These are phyloP conservation scores for Solanum virginianum DNA, from an alignment of 257 asterid species.

Conservation along the genomic window DNA sequence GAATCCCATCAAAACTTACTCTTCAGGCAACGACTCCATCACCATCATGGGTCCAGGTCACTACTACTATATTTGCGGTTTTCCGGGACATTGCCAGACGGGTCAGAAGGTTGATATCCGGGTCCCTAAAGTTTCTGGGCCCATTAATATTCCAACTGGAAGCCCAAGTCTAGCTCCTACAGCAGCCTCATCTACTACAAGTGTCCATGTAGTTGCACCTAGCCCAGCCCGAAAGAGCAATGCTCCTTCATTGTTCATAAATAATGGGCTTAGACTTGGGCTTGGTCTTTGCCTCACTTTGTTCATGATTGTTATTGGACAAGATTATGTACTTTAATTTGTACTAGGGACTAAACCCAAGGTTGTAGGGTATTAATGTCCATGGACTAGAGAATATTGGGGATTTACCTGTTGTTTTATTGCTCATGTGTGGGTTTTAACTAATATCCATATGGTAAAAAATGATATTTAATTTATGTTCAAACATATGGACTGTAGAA, in stretches of 20 bases:
- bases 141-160: neutral
- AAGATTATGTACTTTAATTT: neutral
- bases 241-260: neutral
- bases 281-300: neutral
- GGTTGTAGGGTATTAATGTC: neutral
- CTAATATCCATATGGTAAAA: neutral
- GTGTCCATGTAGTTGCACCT: constrained; percentile 13
- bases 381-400: neutral
- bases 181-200: constrained; percentile 2
- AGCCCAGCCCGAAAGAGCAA: constrained; percentile 23
- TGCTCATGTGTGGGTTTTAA: neutral
- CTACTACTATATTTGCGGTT: constrained; percentile 48
- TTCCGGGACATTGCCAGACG: constrained; percentile 51
- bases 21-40: constrained; percentile 43
- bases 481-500: too few relatives aligned
- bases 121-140: constrained; percentile 13
- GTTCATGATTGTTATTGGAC: neutral
- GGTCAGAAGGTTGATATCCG: constrained; percentile 55
- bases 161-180: neutral
- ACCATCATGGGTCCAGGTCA: constrained; percentile 31
- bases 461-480: neutral
- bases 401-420: neutral
- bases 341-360: neutral
- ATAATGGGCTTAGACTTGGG: neutral
- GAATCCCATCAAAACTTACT: constrained; percentile 27